phyloP scores from a whole-genome alignment of 2,329 filamentous ascomycete genomes.

The Aspergillus jensenii region DNA sequence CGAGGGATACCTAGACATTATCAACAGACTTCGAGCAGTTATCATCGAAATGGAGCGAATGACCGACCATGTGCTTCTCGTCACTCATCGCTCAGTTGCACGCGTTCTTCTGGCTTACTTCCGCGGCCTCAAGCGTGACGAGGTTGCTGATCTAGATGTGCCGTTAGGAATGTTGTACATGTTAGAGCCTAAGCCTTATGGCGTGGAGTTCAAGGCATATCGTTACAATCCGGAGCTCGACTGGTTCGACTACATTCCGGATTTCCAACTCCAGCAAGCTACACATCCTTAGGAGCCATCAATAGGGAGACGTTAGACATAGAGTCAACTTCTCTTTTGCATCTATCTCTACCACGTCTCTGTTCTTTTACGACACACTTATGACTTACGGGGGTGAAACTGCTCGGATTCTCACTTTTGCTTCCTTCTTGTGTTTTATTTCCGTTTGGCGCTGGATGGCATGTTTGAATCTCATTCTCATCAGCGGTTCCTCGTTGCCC shows the following conservation, averaged over 20 bases:
- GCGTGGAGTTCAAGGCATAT: conserved; percentile 95
- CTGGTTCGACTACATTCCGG: conserved; percentile 82
- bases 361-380: neutral
- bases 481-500: neutral
- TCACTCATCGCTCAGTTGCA: conserved; percentile 89
- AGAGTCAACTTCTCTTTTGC: neutral
- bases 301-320: neutral
- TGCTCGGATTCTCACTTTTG: neutral
- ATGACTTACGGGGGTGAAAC: neutral
- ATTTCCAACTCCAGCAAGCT: conserved; percentile 68
- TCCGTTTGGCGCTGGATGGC: neutral
- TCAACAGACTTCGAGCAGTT: conserved; percentile 90
- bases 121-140: conserved; percentile 83
- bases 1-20: conserved; percentile 95
- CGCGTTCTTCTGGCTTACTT: conserved; percentile 95
- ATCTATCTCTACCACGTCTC: neutral
- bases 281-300: conserved; percentile 22
- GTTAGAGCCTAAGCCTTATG: conserved; percentile 96
- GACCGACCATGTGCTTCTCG: conserved; percentile 89
- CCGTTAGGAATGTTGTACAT: conserved; percentile 92
- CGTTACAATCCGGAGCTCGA: conserved; percentile 75
- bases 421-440: conserved; percentile 1
- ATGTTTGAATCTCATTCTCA: neutral
- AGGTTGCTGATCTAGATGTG: conserved; percentile 92
- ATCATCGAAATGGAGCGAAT: conserved; percentile 97